Evolutionary conservation across 495 filamentous ascomycete species (phyloP), one percentile per base, ranked within the genome.

Genomic region (Tuber aestivum): DNA sequence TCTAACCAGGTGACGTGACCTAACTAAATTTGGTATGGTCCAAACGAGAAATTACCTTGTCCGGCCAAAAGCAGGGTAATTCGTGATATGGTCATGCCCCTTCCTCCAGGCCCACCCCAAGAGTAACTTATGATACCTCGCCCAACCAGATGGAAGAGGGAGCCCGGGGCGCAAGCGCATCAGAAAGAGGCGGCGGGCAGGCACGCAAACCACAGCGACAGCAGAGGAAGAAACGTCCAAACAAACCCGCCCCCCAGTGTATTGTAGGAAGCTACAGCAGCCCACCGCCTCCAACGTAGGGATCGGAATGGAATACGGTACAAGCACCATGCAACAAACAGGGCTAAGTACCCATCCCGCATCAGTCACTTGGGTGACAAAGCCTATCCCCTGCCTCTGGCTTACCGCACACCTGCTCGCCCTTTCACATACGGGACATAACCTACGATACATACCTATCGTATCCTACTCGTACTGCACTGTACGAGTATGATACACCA

Each of bases 41-140:
- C 76, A 79, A 70, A 79, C 78, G 78, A 79, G 16, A 48, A 75
- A 79, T 75, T 79, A 70, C 78, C 78, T 71, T 72, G 70, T 75
- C 72, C 73, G 72, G 78, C 65, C 78, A 79, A 79, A 79, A 79
- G 78, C 77, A 79, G 78, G 78, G 78, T 79, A 79, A 79, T 79
- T 75, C 72, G 35, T 79, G 76, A 42, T 48, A 65, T 77, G 77
- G 72, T 79, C 78, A 79, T 69, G 70, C 74, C 48, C 50, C 41
- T 72, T 32, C 21, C 8, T 12, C 48, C 2, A 65, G 56, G 56
- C 27, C 56, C 56, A 18, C 56, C 56, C n/a, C 27, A 27, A 27
- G 27, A 65, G 56, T 2, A n/a, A n/a, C n/a, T n/a, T n/a, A n/a
- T n/a, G n/a, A n/a, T n/a, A 23, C 1, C 56, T 18, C 56, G 27